These are phyloP conservation scores for Colletotrichum scovillei DNA, from an alignment of 2,329 filamentous ascomycete species.

Conservation along the genomic window DNA sequence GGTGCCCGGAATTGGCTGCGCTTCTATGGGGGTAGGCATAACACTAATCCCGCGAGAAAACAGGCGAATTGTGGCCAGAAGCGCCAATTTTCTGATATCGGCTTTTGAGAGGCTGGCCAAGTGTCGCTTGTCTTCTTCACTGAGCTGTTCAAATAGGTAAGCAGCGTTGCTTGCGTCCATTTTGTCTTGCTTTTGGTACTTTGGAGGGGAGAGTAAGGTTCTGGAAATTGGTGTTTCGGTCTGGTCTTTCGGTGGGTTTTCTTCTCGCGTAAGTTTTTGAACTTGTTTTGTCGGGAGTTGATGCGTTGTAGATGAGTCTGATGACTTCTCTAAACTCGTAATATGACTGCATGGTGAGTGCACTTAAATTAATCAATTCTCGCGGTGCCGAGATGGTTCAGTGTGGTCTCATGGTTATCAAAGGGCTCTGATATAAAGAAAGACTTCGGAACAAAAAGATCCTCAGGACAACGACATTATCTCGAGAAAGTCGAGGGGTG, in stretches of 20 bases:
- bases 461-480: background rate
- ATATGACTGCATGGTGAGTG: background rate
- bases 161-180: background rate
- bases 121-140: background rate
- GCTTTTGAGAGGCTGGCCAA: background rate
- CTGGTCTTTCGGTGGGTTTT: no score
- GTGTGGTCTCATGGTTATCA: background rate
- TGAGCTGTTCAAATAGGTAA: background rate
- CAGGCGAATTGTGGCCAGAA: background rate
- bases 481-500: background rate
- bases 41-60: background rate
- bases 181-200: background rate
- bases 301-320: background rate
- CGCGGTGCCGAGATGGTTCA: background rate
- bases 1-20: rapidly evolving
- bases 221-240: background rate
- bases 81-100: background rate
- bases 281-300: background rate
- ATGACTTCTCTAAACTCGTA: background rate
- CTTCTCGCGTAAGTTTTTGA: background rate
- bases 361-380: background rate
- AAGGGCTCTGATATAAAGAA: background rate
- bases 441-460: background rate
- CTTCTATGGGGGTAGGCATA: rapidly evolving
- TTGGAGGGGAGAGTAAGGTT: no score